phyloP scores from a whole-genome alignment of 2,329 filamentous ascomycete species.

The Diplodia sapinea region DNA sequence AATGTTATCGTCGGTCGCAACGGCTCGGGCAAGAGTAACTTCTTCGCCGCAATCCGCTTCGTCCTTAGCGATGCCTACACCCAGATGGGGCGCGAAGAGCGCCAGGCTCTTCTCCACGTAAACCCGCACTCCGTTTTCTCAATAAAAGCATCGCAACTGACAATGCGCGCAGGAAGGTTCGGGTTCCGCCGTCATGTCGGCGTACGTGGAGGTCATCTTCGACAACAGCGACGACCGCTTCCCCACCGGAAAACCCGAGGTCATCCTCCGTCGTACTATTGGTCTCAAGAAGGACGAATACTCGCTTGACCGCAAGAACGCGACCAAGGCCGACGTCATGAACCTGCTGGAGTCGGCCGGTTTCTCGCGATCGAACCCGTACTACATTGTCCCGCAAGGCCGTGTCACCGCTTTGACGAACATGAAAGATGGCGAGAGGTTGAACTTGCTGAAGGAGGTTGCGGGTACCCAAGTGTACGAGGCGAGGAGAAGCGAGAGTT shows the following conservation, averaged over 20 bases:
- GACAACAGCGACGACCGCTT: slow-evolving; percentile 97
- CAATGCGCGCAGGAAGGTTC: slow-evolving; percentile 73
- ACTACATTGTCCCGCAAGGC: slow-evolving; percentile 98
- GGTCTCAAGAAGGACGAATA: slow-evolving; percentile 99
- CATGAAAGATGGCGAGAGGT: slow-evolving; percentile 93
- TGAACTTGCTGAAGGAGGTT: slow-evolving; percentile 95
- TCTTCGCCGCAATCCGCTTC: slow-evolving; percentile 98
- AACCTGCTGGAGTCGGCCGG: slow-evolving; percentile 94
- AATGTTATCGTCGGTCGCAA: slow-evolving; percentile 99
- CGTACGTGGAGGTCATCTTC: slow-evolving; percentile 99
- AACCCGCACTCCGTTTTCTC: slow-evolving; percentile 33
- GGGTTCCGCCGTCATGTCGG: slow-evolving; percentile 96
- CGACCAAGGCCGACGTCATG: slow-evolving; percentile 91
- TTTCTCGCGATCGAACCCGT: slow-evolving; percentile 96
- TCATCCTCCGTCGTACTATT: slow-evolving; percentile 90
- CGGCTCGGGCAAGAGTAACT: slow-evolving; percentile 99
- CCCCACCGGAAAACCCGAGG: slow-evolving; percentile 87
- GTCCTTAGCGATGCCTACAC: slow-evolving; percentile 98
- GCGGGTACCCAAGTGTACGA: slow-evolving; percentile 98
- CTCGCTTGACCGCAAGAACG: slow-evolving; percentile 94
- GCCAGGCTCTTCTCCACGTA: slow-evolving; percentile 88
- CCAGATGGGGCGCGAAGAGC: slow-evolving; percentile 93
- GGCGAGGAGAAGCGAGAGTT: slow-evolving; percentile 83
- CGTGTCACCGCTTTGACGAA: slow-evolving; percentile 95
- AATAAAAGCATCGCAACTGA: neutral